phyloP scores from a whole-genome alignment of 148 eudicot species.

The Tetragonia tetragonoides region DNA sequence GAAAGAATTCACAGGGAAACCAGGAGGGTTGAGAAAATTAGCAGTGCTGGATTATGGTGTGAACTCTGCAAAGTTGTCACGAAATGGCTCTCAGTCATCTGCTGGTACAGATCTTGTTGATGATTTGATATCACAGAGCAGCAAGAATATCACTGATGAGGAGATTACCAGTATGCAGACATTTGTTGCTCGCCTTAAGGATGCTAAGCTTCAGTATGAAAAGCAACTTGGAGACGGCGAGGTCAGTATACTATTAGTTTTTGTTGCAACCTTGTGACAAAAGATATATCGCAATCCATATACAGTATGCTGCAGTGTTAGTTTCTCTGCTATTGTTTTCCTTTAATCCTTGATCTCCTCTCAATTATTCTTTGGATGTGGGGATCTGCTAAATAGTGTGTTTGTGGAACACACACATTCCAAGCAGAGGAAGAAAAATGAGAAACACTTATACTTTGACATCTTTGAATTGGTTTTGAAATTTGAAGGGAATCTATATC shows the following conservation, averaged over 20 bases:
- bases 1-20: constrained; percentile 60
- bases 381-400: not conserved
- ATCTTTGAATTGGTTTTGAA: not conserved
- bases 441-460: not conserved
- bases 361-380: not conserved
- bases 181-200: constrained; percentile 84
- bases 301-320: not conserved
- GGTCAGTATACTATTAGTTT: constrained; percentile 40
- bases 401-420: too few relatives aligned
- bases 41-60: constrained; percentile 49
- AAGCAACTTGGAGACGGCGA: constrained; percentile 44
- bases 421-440: not conserved
- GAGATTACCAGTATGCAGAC: constrained; percentile 72
- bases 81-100: constrained; percentile 72
- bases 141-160: constrained; percentile 44
- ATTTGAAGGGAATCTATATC: not conserved
- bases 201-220: constrained; percentile 78
- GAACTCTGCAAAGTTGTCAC: constrained; percentile 43
- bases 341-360: not conserved
- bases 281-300: not conserved
- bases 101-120: constrained; percentile 50
- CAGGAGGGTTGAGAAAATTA: constrained; percentile 46
- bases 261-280: not conserved
- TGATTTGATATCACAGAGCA: constrained; percentile 42
- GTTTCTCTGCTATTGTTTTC: too few relatives aligned